Conservation (phyloP, 2,329 filamentous ascomycete species). For the Colletotrichum aenigma region DNA sequence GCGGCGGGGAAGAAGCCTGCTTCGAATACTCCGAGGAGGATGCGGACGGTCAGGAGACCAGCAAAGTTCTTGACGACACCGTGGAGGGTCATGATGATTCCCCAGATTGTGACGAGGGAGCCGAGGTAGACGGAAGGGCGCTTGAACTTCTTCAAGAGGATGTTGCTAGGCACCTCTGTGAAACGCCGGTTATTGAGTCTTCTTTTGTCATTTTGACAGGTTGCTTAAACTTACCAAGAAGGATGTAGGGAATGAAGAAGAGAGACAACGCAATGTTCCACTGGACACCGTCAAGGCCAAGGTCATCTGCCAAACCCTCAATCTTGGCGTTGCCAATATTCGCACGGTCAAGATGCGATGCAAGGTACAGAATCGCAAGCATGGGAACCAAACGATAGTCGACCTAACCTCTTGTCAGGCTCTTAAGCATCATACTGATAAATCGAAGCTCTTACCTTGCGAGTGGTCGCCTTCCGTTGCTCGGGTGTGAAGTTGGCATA, state of each 20-base stretch:
- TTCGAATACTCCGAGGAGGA: slow-evolving; percentile 35
- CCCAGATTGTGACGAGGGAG: slow-evolving; percentile 61
- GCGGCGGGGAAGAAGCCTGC: slow-evolving; percentile 34
- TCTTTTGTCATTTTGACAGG: accelerated
- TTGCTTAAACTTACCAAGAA: slow-evolving; percentile 40
- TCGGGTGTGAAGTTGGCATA: slow-evolving; percentile 26
- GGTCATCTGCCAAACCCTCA: slow-evolving; percentile 33
- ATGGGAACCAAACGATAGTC: slow-evolving; percentile 35
- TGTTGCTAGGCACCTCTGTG: slow-evolving; percentile 63
- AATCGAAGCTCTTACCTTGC: slow-evolving; percentile 24
- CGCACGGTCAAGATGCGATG: slow-evolving; percentile 61
- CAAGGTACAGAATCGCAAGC: slow-evolving; percentile 63
- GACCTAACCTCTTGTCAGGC: background rate
- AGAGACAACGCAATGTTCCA: slow-evolving; percentile 58
- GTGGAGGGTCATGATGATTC: slow-evolving; percentile 28
- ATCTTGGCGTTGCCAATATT: slow-evolving; percentile 60
- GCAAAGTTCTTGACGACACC: slow-evolving; percentile 31
- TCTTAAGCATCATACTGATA: background rate
- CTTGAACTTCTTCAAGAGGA: slow-evolving; percentile 64
- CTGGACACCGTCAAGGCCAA: slow-evolving; percentile 55
- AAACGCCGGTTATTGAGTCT: too few species aligned
- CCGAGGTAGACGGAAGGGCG: slow-evolving; percentile 69
- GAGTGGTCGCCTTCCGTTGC: slow-evolving; percentile 26
- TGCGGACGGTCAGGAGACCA: slow-evolving; percentile 28
- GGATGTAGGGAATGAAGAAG: slow-evolving; percentile 70